Evolutionary conservation across 306 rosid genomes (phyloP).

Genomic region (Biancaea sappan): DNA sequence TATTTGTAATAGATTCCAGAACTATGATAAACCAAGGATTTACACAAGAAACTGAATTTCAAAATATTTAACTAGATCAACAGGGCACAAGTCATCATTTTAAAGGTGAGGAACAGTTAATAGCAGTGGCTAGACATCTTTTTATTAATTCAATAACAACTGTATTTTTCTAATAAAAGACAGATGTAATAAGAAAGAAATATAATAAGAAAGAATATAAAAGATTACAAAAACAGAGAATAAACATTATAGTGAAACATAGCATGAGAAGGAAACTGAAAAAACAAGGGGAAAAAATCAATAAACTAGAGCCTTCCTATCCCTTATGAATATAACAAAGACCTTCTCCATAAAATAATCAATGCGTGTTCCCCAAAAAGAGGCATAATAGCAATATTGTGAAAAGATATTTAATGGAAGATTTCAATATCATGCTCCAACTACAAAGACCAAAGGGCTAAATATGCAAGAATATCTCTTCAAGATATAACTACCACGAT

Average conservation of each 20-base stretch:
- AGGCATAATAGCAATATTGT: not conserved
- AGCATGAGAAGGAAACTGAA: not conserved
- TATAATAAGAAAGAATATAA: not conserved
- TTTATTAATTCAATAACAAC: not conserved
- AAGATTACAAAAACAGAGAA: not conserved
- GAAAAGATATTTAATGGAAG: not conserved
- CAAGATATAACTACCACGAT: not conserved
- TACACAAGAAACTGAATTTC: not conserved
- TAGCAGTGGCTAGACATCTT: not conserved
- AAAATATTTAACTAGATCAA: not conserved
- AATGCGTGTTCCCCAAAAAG: not conserved
- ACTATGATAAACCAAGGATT: not conserved
- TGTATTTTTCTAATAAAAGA: not conserved
- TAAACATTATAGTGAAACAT: not conserved
- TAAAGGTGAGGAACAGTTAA: not conserved
- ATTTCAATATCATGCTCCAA: no score
- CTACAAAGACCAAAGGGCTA: not conserved
- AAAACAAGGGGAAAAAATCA: no score
- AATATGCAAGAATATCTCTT: not conserved
- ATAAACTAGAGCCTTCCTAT: not conserved
- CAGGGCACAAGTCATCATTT: not conserved
- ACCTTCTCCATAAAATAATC: not conserved
- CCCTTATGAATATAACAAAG: not conserved
- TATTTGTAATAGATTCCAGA: not conserved
- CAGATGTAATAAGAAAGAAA: not conserved